Evolutionary conservation across 805 yeast species (phyloP).

Genomic region (Candida boidinii): DNA sequence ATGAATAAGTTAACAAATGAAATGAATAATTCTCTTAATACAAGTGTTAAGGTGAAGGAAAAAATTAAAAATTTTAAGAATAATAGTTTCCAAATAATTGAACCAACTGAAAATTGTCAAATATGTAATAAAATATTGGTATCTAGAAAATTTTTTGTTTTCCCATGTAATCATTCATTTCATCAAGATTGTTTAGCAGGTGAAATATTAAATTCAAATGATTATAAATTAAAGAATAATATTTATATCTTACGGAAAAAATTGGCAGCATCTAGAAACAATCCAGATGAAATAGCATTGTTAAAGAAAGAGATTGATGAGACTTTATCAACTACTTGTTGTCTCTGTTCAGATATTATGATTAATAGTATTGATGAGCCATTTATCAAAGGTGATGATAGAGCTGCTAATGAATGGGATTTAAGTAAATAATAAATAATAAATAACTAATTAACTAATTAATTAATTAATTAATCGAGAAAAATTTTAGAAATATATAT

Average conservation of each 20-base stretch:
- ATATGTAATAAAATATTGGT: constrained; percentile 64
- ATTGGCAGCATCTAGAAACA: constrained; percentile 29
- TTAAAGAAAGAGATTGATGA: constrained; percentile 44
- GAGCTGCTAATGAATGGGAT: constrained; percentile 40
- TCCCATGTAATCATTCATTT: constrained; percentile 86
- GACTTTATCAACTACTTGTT: constrained; percentile 56
- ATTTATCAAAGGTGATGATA: constrained; percentile 33
- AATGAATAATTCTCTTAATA: constrained; percentile 63
- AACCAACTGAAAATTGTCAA: constrained; percentile 79
- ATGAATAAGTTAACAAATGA: constrained; percentile 62
- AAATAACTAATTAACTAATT: too few species aligned
- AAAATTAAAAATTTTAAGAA: constrained; percentile 45
- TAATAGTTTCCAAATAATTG: constrained; percentile 54
- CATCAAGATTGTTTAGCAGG: constrained; percentile 83
- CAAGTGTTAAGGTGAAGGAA: constrained; percentile 46
- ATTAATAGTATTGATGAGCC: constrained; percentile 64
- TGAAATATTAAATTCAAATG: constrained; percentile 50
- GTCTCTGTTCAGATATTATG: constrained; percentile 67
- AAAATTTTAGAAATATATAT: too few species aligned
- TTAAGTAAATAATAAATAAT: too few species aligned
- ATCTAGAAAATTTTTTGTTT: constrained; percentile 64
- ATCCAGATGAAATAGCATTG: constrained; percentile 16
- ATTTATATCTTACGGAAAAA: constrained; percentile 45
- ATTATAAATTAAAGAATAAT: constrained; percentile 55
- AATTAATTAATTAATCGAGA: not conserved